These are phyloP conservation scores for Entomophthora muscae DNA, from an alignment of 371 early-diverging fungal species.

Conservation along the genomic window DNA sequence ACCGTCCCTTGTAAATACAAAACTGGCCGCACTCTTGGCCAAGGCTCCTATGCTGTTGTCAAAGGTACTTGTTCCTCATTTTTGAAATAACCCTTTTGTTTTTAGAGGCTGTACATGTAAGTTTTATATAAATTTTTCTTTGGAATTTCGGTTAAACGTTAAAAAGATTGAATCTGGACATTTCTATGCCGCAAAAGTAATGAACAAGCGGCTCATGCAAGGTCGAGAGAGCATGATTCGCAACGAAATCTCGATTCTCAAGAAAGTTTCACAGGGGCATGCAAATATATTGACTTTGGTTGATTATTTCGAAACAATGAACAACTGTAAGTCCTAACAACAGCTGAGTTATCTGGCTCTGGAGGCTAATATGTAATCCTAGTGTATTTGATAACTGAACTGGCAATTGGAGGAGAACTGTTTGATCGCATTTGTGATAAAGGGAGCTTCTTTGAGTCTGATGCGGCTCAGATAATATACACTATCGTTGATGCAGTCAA, in stretches of 20 bases:
- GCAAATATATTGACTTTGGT: constrained; percentile 68
- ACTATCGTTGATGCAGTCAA: constrained; percentile 60
- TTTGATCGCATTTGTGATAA: constrained; percentile 74
- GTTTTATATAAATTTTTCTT: too few species aligned
- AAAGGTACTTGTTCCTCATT: constrained; percentile 28
- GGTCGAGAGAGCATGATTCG: constrained; percentile 80
- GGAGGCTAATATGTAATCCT: not conserved
- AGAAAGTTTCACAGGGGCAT: constrained; percentile 68
- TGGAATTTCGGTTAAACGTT: too few species aligned
- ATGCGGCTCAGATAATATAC: constrained; percentile 63
- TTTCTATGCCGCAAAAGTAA: constrained; percentile 78
- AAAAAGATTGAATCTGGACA: constrained; percentile 59
- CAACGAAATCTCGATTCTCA: constrained; percentile 75
- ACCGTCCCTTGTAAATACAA: constrained; percentile 38
- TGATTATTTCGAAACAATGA: constrained; percentile 83
- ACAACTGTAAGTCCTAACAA: constrained; percentile 52
- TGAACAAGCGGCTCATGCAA: constrained; percentile 75
- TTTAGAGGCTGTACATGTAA: constrained; percentile 23
- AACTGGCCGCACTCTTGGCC: constrained; percentile 44
- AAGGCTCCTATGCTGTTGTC: constrained; percentile 49
- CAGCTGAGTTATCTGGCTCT: constrained; percentile 11
- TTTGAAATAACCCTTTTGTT: not conserved
- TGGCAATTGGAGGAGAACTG: constrained; percentile 78
- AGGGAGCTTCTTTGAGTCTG: constrained; percentile 59
- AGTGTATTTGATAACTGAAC: constrained; percentile 81